Percentiles rank a stretch among this genome's conserved stretches.
phyloP scores from a whole-genome alignment of 768 basidiomycete species.

The Boletus rex-veris region DNA sequence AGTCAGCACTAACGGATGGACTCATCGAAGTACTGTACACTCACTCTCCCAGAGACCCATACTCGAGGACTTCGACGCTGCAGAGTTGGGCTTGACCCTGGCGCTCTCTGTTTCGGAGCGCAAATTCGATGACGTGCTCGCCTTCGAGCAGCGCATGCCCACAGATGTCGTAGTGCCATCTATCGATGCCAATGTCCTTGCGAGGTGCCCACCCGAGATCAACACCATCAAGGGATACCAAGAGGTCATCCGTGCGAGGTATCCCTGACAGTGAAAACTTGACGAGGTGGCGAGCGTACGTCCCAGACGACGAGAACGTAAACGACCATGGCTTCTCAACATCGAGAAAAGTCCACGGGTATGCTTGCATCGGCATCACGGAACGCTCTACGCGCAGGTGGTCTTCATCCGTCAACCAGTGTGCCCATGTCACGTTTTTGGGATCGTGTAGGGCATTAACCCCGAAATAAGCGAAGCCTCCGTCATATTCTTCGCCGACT shows the following conservation, averaged over 20 bases:
- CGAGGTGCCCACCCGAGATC: constrained; percentile 55
- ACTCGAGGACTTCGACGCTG: constrained; percentile 71
- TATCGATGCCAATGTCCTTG: constrained; percentile 56
- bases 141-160: constrained; percentile 43
- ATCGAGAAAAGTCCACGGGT: constrained; percentile 75
- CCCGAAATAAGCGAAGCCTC: constrained; percentile 70
- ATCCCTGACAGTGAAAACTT: constrained; percentile 74
- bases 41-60: constrained; percentile 60
- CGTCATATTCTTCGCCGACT: constrained; percentile 83
- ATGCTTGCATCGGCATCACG: constrained; percentile 70
- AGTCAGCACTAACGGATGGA: neutral
- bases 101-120: constrained; percentile 43
- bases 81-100: constrained; percentile 70
- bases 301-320: constrained; percentile 60
- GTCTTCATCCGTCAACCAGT: constrained; percentile 56
- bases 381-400: constrained; percentile 56
- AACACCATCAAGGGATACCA: constrained; percentile 56
- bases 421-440: constrained; percentile 55
- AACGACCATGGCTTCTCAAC: constrained; percentile 55
- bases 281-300: constrained; percentile 56
- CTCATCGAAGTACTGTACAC: neutral
- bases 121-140: constrained; percentile 57
- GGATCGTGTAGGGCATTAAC: constrained; percentile 54
- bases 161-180: constrained; percentile 72
- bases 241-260: constrained; percentile 50